Evolutionary conservation across 257 asterid species (phyloP).

Genomic region (Mitragyna speciosa): DNA sequence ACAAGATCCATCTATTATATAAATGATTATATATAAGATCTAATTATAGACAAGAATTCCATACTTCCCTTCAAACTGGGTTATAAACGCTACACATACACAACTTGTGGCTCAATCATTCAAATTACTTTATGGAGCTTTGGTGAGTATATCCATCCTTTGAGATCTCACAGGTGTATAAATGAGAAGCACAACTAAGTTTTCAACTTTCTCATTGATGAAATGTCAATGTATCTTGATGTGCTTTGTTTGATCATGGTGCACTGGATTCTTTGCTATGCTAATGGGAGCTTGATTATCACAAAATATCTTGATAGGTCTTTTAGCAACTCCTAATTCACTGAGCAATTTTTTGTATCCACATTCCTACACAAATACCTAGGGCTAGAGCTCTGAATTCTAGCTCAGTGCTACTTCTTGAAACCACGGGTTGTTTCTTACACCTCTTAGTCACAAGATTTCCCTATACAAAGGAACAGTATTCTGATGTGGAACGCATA

Average conservation of each 20-base stretch:
- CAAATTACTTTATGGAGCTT: no score
- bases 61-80: no score
- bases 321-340: not conserved
- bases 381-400: not conserved
- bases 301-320: not conserved
- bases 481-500: not conserved
- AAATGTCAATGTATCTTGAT: not conserved
- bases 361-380: conserved; percentile 6
- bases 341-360: not conserved
- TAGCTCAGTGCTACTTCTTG: not conserved
- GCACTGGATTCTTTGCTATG: not conserved
- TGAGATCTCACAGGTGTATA: no score
- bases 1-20: no score
- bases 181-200: no score
- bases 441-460: conserved; percentile 9
- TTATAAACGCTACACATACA: no score
- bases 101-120: no score
- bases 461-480: not conserved
- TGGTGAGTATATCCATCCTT: no score
- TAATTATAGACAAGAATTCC: no score
- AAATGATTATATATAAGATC: no score
- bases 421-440: conserved; percentile 2
- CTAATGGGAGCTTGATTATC: not conserved
- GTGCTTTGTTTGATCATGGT: not conserved
- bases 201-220: no score